phyloP scores from a whole-genome alignment of 768 basidiomycete genomes.

The Russula brevipes region DNA sequence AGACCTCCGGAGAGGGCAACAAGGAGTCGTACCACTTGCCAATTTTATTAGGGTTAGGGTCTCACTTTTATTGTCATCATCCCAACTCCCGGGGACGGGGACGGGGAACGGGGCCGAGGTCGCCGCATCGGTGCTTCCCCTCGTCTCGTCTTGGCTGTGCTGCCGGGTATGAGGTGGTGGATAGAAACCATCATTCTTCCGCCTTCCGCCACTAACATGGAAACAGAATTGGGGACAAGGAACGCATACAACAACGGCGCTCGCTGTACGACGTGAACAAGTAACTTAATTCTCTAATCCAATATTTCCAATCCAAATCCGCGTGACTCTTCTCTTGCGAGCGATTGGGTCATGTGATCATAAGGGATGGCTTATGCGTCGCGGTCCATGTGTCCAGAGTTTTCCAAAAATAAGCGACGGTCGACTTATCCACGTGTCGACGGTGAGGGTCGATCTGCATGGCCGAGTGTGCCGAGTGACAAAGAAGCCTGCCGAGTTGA shows the following conservation, averaged over 20 bases:
- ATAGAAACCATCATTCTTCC: no score
- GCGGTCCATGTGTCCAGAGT: conserved; percentile 81
- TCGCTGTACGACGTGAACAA: no score
- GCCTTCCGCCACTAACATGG: no score
- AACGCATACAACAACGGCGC: no score
- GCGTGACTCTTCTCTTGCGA: neutral
- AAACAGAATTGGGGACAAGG: no score
- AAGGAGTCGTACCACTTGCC: conserved; percentile 18
- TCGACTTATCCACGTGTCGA: conserved; percentile 90
- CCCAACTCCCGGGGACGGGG: neutral
- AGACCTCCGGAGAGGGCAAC: neutral
- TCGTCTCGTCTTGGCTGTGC: no score
- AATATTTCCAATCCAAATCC: no score
- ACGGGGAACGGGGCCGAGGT: no score
- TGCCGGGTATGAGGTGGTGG: no score
- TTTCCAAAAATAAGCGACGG: conserved; percentile 96
- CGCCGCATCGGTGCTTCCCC: no score
- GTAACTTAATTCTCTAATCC: no score
- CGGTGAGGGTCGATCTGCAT: conserved; percentile 81
- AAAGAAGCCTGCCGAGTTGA: neutral
- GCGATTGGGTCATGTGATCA: conserved; percentile 37
- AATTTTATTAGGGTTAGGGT: conserved; percentile 20
- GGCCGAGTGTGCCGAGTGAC: neutral
- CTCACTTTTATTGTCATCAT: neutral
- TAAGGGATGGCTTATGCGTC: conserved; percentile 72